A percentile compares a stretch with the other conserved stretches of the same genome.
Evolutionary conservation across 495 filamentous ascomycete genomes (phyloP).

Genomic region (Choiromyces venosus): DNA sequence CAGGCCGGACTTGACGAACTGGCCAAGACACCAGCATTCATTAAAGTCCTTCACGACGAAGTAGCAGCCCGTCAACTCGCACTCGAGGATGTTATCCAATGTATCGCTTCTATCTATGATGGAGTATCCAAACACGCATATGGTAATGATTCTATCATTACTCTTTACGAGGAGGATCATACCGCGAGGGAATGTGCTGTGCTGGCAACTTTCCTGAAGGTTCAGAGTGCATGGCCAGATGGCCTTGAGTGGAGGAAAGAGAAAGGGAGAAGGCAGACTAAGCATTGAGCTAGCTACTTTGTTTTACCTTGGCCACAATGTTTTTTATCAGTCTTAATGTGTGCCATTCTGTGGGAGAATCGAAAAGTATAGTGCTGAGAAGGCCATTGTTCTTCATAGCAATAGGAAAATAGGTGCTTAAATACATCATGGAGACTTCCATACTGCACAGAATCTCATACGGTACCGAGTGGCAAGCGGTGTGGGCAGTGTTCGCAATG

Average conservation of each 20-base stretch:
- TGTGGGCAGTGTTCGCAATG: too few relatives aligned
- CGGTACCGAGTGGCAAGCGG: too few relatives aligned
- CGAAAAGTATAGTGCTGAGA: not conserved
- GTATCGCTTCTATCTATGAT: not conserved
- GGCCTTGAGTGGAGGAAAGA: not conserved
- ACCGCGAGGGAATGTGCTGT: not conserved
- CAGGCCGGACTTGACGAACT: not conserved
- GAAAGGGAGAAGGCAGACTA: not conserved
- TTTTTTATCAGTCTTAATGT: too few relatives aligned
- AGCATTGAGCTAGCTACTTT: not conserved
- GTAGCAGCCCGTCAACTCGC: not conserved
- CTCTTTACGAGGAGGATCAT: not conserved
- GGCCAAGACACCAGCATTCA: not conserved
- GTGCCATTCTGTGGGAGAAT: not conserved
- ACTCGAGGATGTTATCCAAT: not conserved
- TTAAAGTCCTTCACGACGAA: not conserved
- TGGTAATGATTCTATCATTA: not conserved
- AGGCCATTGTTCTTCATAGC: not conserved
- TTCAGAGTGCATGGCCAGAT: not conserved
- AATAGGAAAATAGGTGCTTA: not conserved
- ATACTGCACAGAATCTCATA: too few relatives aligned
- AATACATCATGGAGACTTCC: constrained; percentile 30
- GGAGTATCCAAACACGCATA: not conserved
- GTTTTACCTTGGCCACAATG: too few relatives aligned
- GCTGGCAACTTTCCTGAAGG: not conserved